A percentile compares a stretch with the other conserved stretches of the same genome.
These are phyloP conservation scores for Fusarium albidum DNA, from an alignment of 2,329 filamentous ascomycete genomes.

Conservation along the genomic window DNA sequence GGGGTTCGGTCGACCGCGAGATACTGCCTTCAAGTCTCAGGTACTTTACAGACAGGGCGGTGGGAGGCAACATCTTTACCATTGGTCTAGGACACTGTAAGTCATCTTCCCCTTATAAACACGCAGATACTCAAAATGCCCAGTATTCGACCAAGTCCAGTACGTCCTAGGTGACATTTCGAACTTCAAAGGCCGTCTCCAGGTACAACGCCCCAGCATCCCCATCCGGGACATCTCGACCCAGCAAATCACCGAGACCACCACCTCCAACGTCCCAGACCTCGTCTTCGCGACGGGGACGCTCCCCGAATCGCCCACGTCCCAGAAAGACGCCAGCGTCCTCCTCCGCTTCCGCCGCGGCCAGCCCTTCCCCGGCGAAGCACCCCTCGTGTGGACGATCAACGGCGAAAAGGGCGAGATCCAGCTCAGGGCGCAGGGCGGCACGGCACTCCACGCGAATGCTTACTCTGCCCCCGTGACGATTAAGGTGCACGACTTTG, in stretches of 20 bases:
- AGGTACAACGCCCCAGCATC: slow-evolving; percentile 54
- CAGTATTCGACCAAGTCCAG: slow-evolving; percentile 57
- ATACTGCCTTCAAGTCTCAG: slow-evolving; percentile 44
- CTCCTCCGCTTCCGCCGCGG: slow-evolving; percentile 57
- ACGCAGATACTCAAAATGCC: not conserved
- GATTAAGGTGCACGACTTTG: slow-evolving; percentile 60
- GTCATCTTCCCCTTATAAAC: too few relatives aligned
- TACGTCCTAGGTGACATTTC: slow-evolving; percentile 55
- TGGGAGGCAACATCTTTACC: slow-evolving; percentile 56
- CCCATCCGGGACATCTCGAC: slow-evolving; percentile 48
- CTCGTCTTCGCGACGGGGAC: slow-evolving; percentile 48
- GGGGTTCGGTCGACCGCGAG: slow-evolving; percentile 47
- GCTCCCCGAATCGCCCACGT: slow-evolving; percentile 39
- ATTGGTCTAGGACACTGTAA: slow-evolving; percentile 54
- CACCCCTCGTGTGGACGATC: slow-evolving; percentile 58
- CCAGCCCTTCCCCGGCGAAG: slow-evolving; percentile 56
- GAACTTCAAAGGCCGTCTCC: slow-evolving; percentile 49
- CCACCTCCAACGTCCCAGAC: slow-evolving; percentile 55
- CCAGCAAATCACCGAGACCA: slow-evolving; percentile 41
- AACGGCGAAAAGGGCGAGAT: slow-evolving; percentile 62
- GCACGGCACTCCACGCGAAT: slow-evolving; percentile 41
- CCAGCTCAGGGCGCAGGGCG: slow-evolving; percentile 45
- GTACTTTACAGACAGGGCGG: slow-evolving; percentile 58
- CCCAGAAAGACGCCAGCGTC: slow-evolving; percentile 51
- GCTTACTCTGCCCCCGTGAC: slow-evolving; percentile 51